A percentile compares a stretch with the other conserved stretches of the same genome.
Evolutionary conservation across 176 grass and related monocot genomes (phyloP).

Genomic region (Lolium multiflorum): DNA sequence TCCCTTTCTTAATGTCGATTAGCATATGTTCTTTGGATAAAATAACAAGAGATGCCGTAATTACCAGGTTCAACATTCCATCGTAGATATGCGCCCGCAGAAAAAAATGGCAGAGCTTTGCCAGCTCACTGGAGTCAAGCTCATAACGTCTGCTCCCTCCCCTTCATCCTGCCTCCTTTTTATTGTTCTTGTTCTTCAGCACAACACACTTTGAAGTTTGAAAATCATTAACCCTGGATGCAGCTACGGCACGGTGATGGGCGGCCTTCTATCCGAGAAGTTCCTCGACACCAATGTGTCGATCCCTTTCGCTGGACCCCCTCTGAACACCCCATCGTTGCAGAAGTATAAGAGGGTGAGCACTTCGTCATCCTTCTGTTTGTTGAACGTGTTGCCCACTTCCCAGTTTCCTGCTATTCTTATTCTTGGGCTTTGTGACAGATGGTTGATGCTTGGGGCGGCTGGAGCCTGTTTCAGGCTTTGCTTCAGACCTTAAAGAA

Average conservation of each 20-base stretch:
- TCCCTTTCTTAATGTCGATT: background rate
- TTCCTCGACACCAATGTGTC: constrained; percentile 88
- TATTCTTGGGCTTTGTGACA: constrained; percentile 36
- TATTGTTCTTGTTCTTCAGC: background rate
- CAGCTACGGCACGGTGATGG: constrained; percentile 96
- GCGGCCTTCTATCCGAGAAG: constrained; percentile 87
- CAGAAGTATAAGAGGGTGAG: constrained; percentile 93
- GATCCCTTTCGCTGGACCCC: constrained; percentile 81
- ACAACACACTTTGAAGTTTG: constrained; percentile 3
- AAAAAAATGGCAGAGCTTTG: constrained; percentile 91
- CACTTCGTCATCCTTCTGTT: constrained; percentile 18
- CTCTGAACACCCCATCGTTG: constrained; percentile 88
- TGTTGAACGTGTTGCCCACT: background rate
- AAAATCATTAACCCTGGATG: constrained; percentile 30
- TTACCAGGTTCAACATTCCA: constrained; percentile 90
- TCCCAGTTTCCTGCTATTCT: constrained; percentile 23
- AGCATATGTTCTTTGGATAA: background rate
- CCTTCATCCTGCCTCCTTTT: background rate
- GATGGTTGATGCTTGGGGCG: constrained; percentile 96
- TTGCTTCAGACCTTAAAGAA: constrained; percentile 87
- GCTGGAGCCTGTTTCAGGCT: constrained; percentile 89
- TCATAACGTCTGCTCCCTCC: constrained; percentile 73
- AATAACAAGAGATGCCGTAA: background rate
- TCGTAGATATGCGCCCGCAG: constrained; percentile 92
- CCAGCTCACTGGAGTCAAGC: constrained; percentile 84